Percentiles rank a stretch among this genome's conserved stretches.
Conservation (phyloP, 352 stramenopile genomes). For the Phytopythium oedochilum region DNA sequence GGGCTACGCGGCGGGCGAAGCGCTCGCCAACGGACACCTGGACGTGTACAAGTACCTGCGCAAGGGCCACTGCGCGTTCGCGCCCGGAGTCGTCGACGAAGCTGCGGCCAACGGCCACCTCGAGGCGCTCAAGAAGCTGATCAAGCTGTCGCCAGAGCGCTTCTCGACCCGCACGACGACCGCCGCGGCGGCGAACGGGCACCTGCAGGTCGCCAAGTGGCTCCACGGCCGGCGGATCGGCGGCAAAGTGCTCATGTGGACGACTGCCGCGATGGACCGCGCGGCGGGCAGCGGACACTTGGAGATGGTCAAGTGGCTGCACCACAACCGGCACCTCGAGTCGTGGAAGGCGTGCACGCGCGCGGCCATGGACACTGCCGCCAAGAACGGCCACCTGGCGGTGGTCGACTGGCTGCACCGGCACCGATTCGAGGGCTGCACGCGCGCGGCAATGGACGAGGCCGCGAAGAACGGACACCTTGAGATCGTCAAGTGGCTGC, state of each 20-base stretch:
- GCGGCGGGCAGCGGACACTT: constrained; percentile 21
- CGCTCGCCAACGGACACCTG: constrained; percentile 25
- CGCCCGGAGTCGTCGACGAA: constrained; percentile 17
- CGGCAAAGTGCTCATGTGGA: constrained; percentile 17
- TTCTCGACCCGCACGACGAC: constrained; percentile 24
- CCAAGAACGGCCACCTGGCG: constrained; percentile 10
- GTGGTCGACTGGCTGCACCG: constrained; percentile 13
- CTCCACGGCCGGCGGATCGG: constrained; percentile 23
- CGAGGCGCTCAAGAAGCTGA: constrained; percentile 25
- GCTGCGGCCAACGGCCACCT: constrained; percentile 25
- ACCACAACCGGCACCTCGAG: constrained; percentile 25
- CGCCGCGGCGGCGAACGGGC: constrained; percentile 17
- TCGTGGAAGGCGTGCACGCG: constrained; percentile 22
- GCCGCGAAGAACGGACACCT: constrained; percentile 4
- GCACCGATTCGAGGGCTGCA: constrained; percentile 4
- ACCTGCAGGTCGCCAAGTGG: constrained; percentile 26
- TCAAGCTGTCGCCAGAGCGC: constrained; percentile 5
- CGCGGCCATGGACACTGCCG: constrained; percentile 24
- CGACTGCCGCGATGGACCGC: constrained; percentile 25
- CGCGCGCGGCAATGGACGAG: background rate
- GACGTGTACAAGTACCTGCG: constrained; percentile 33
- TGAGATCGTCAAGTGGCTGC: constrained; percentile 4
- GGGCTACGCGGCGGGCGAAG: constrained; percentile 25
- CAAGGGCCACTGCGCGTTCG: constrained; percentile 24
- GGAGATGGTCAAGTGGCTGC: constrained; percentile 34